Base-by-base conservation (phyloP, 2,329 filamentous ascomycete species). In the Arthrobotrys conoides region DNA sequence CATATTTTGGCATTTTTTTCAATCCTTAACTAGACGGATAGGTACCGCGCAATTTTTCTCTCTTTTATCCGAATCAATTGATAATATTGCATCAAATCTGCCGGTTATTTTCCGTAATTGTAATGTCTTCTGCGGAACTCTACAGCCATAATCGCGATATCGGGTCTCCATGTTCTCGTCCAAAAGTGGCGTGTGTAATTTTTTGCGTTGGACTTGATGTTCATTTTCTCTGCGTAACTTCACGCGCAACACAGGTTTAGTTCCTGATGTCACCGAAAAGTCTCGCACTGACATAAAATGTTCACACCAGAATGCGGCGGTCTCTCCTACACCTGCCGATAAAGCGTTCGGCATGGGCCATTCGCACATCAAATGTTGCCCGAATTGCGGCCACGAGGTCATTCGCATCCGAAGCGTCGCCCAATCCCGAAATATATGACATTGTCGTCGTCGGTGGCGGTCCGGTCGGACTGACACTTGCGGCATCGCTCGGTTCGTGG, bases 381-480 rank as follows among this genome's bases (percentile, higher is more conserved):
- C 51, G 27, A 53, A 68, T 72, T 33, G 46, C 68, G 18, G 22
- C 68, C 18, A 46, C 38, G 20, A 71, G 75, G 36, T 69, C 68
- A 1, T 72, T 68, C 46, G 75, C 68, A 36, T 72, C 75, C 33
- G 63, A 78, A 41, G 61, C 75, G 10, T 72, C 75, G 33, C 65
- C 76, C 22, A 75, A 63, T 49, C 71, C 76, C 33, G 76, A 96
- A 81, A 90, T 97, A 82, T 97, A 96, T 86, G 94, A 97, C 88
- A 92, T 97, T 36, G 93, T 97, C 80, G 96, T 93, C 82, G 92
- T 97, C 68, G 94, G 94, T 79, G 94, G 94, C 79, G 94, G 94
- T 4, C 94, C 94, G 24, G 94, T 94, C 53, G 95, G 95, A 70
- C 87, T 99, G 73, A 96, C 93, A 82, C 88, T 96, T 36, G 86